A percentile compares a stretch with the other conserved stretches of the same genome.
Conservation (phyloP, 345 rosid genomes). For the Syzygium oleosum region DNA sequence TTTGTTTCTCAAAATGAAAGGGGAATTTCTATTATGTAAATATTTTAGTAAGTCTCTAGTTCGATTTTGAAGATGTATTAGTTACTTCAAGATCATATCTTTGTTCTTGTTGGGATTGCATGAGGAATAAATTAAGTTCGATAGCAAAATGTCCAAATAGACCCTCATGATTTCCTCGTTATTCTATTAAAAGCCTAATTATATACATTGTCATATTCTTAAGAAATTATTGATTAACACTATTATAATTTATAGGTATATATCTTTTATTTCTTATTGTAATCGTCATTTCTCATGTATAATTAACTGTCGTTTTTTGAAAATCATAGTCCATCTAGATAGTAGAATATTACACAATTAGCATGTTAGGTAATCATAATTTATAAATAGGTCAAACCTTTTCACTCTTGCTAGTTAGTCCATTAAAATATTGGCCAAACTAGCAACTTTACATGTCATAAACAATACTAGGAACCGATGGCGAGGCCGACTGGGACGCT, state of each 20-base stretch:
- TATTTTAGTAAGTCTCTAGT: background rate
- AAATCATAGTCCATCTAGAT: background rate
- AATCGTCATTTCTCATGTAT: background rate
- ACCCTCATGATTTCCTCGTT: background rate
- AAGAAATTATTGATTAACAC: background rate
- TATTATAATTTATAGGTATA: background rate
- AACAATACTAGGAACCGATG: too few species aligned
- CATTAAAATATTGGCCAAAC: too few species aligned
- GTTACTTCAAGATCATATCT: background rate
- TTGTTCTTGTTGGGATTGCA: background rate
- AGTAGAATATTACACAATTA: too few species aligned
- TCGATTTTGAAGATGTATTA: too few species aligned
- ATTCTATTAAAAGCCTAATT: background rate
- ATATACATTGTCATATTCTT: background rate
- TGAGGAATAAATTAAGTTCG: background rate
- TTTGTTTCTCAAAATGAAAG: background rate
- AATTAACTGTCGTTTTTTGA: background rate
- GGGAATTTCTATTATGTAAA: background rate
- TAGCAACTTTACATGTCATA: too few species aligned
- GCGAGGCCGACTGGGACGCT: too few species aligned
- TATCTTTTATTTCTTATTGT: background rate
- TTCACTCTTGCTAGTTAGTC: too few species aligned
- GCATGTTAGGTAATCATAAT: background rate
- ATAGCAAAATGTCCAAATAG: background rate
- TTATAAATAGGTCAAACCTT: background rate